These are phyloP conservation scores for Cyberlindnera amylophila DNA, from an alignment of 805 yeast genomes.

Conservation along the genomic window DNA sequence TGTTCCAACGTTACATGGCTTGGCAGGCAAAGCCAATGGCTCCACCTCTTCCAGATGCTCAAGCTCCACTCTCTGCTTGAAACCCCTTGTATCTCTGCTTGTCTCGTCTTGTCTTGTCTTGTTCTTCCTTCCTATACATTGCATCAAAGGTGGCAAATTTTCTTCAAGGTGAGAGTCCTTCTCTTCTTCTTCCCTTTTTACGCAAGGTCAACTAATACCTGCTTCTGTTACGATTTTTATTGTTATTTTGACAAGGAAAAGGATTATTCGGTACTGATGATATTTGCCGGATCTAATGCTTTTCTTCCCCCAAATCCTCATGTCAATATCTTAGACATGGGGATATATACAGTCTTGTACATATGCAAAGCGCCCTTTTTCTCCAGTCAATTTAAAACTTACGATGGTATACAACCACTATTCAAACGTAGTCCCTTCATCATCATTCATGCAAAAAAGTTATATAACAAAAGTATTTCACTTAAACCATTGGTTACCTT, in stretches of 20 bases:
- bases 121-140: neutral
- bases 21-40: constrained; percentile 73
- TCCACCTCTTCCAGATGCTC: constrained; percentile 47
- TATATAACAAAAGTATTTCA: neutral
- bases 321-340: neutral
- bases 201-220: too few species aligned
- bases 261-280: neutral
- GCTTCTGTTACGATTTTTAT: too few species aligned
- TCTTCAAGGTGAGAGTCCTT: too few species aligned
- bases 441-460: neutral
- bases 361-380: constrained; percentile 1
- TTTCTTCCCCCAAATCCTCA: neutral
- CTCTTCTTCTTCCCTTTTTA: too few species aligned
- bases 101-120: neutral
- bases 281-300: neutral
- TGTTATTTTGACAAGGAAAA: too few species aligned
- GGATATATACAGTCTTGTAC: constrained; percentile 1
- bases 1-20: constrained; percentile 88
- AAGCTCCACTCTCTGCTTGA: constrained; percentile 21
- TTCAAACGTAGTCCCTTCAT: neutral
- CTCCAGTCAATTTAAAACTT: neutral
- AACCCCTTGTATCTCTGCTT: neutral
- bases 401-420: too few species aligned
- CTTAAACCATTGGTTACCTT: constrained; percentile 18
- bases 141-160: too few species aligned